Evolutionary conservation across 345 rosid genomes (phyloP).

Genomic region (Mangifera indica): DNA sequence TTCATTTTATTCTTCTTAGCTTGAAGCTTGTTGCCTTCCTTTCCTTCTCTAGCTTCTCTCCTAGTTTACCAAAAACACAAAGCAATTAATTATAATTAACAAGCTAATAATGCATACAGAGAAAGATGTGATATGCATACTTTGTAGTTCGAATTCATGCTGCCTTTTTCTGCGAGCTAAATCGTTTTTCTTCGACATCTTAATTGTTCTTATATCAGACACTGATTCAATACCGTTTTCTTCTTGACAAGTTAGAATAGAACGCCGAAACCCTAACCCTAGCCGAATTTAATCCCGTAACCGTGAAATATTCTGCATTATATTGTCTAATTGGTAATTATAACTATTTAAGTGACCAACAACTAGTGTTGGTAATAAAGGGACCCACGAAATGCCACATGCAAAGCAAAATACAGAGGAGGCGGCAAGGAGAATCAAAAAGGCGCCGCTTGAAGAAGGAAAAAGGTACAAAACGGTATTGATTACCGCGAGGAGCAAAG

Average conservation of each 20-base stretch:
- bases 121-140: slow-evolving; percentile 29
- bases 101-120: neutral
- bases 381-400: slow-evolving; percentile 6
- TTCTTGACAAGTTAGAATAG: neutral
- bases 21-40: slow-evolving; percentile 67
- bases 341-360: too few relatives aligned
- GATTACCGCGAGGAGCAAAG: slow-evolving; percentile 33
- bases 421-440: neutral
- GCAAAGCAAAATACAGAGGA: neutral
- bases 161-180: slow-evolving; percentile 75
- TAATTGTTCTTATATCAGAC: slow-evolving; percentile 5
- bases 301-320: too few relatives aligned
- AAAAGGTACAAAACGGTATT: slow-evolving; percentile 13
- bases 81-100: neutral
- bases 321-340: too few relatives aligned
- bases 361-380: neutral
- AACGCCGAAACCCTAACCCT: slow-evolving; percentile 17
- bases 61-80: slow-evolving; percentile 33
- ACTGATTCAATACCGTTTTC: neutral
- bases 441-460: slow-evolving; percentile 18
- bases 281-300: neutral
- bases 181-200: slow-evolving; percentile 96
- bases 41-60: slow-evolving; percentile 73
- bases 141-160: slow-evolving; percentile 78
- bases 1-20: slow-evolving; percentile 93